Evolutionary conservation across 352 stramenopile genomes (phyloP).

Genomic region (Phytophthora pini): DNA sequence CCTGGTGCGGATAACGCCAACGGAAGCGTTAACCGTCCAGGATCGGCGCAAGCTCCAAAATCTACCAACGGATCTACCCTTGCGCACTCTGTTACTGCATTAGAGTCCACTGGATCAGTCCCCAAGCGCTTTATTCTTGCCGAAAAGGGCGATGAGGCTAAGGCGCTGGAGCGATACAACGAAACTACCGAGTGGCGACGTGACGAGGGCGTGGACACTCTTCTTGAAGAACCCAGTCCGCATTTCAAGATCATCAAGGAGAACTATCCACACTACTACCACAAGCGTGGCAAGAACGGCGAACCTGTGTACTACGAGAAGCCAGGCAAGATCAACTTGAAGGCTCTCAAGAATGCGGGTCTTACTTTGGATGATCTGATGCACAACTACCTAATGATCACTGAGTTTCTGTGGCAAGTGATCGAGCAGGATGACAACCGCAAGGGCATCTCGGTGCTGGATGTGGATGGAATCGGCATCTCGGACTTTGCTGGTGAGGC

Average conservation of each 20-base stretch:
- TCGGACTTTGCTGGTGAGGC: constrained; percentile 88
- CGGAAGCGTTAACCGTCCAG: constrained; percentile 29
- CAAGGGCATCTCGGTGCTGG: constrained; percentile 87
- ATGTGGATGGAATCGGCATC: constrained; percentile 86
- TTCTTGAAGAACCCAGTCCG: constrained; percentile 69
- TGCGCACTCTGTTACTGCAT: constrained; percentile 30
- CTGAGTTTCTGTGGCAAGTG: constrained; percentile 87
- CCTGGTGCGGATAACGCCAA: constrained; percentile 21
- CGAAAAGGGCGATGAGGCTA: constrained; percentile 78
- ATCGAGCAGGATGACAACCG: constrained; percentile 86
- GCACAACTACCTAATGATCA: constrained; percentile 89
- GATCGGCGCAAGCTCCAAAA: constrained; percentile 12
- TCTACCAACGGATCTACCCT: constrained; percentile 4
- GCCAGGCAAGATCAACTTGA: constrained; percentile 87
- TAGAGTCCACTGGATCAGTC: constrained; percentile 43
- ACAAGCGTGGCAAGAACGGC: constrained; percentile 81
- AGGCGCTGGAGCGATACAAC: constrained; percentile 71
- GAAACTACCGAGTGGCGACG: constrained; percentile 81
- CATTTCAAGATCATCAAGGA: constrained; percentile 90
- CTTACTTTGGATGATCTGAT: constrained; percentile 83
- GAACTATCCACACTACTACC: constrained; percentile 93
- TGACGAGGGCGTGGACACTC: constrained; percentile 80
- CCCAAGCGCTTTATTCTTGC: constrained; percentile 76
- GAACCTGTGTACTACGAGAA: constrained; percentile 91
- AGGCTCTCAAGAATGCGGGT: constrained; percentile 80